These are phyloP conservation scores for Rhododendron mucronatum DNA, from an alignment of 148 eudicot species.

Conservation along the genomic window DNA sequence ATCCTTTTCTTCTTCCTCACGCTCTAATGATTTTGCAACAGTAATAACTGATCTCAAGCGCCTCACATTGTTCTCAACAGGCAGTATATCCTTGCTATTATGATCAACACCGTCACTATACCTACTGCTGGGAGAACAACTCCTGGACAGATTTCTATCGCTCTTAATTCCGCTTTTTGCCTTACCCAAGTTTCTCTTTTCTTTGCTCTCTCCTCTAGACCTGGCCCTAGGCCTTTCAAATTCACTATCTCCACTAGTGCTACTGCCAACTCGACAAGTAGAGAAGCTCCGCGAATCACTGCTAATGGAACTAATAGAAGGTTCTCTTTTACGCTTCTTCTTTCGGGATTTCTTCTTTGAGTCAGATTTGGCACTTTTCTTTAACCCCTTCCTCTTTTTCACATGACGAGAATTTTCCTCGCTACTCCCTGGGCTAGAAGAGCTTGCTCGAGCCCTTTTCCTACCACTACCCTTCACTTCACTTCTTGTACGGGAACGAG, in stretches of 20 bases:
- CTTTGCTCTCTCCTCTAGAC: slow-evolving; percentile 26
- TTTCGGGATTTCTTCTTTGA: slow-evolving; percentile 37
- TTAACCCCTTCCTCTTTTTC: slow-evolving; percentile 48
- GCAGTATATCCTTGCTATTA: slow-evolving; percentile 25
- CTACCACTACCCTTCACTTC: slow-evolving; percentile 34
- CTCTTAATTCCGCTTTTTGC: slow-evolving; percentile 22
- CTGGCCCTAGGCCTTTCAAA: slow-evolving; percentile 20
- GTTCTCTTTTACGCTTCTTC: slow-evolving; percentile 53
- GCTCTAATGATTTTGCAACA: slow-evolving; percentile 27
- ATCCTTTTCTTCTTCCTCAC: slow-evolving; percentile 30
- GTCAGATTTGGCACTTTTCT: slow-evolving; percentile 30
- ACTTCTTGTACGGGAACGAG: slow-evolving; percentile 43
- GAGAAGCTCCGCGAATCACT: slow-evolving; percentile 45
- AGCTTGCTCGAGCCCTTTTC: slow-evolving; percentile 40
- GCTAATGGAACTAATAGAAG: slow-evolving; percentile 42
- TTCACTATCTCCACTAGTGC: slow-evolving; percentile 31
- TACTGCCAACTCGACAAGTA: slow-evolving; percentile 1
- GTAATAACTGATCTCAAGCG: slow-evolving; percentile 73
- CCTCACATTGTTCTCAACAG: slow-evolving; percentile 32
- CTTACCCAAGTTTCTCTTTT: slow-evolving; percentile 20
- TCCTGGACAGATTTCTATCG: slow-evolving; percentile 29
- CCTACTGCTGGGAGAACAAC: slow-evolving; percentile 37
- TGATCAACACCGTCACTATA: slow-evolving; percentile 21
- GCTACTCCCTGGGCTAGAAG: slow-evolving; percentile 29
- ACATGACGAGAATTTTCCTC: slow-evolving; percentile 23